Conservation (phyloP, 805 yeast species). For the Nakazawaea molendinolei region DNA sequence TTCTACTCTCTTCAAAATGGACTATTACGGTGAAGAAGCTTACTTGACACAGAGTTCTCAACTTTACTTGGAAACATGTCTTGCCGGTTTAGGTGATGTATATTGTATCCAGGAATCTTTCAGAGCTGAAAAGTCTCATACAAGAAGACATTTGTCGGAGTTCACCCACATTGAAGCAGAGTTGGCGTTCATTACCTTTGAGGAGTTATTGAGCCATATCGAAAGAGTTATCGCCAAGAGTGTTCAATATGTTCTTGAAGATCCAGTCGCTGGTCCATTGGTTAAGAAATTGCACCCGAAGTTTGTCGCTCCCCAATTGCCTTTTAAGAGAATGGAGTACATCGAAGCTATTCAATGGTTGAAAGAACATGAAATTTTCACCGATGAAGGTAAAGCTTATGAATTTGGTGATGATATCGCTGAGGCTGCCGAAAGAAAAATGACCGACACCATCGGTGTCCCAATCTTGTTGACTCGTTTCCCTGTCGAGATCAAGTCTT, state of each 20-base stretch:
- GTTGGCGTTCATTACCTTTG: slow-evolving; percentile 80
- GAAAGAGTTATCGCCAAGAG: slow-evolving; percentile 69
- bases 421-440: slow-evolving; percentile 98
- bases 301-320: slow-evolving; percentile 74
- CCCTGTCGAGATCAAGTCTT: slow-evolving; percentile 96
- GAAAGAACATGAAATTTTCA: slow-evolving; percentile 87
- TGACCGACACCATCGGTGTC: slow-evolving; percentile 91
- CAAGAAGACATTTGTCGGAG: slow-evolving; percentile 96
- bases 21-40: slow-evolving; percentile 96
- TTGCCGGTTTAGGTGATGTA: slow-evolving; percentile 95
- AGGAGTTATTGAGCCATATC: slow-evolving; percentile 78
- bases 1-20: slow-evolving; percentile 85
- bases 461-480: slow-evolving; percentile 90
- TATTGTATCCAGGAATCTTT: slow-evolving; percentile 97
- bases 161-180: slow-evolving; percentile 97
- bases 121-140: slow-evolving; percentile 98
- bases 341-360: slow-evolving; percentile 92
- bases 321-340: slow-evolving; percentile 90
- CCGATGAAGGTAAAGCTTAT: slow-evolving; percentile 92
- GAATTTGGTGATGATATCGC: slow-evolving; percentile 98
- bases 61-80: slow-evolving; percentile 90
- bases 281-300: slow-evolving; percentile 88
- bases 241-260: slow-evolving; percentile 73
- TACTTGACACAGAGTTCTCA: slow-evolving; percentile 95
- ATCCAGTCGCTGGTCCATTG: slow-evolving; percentile 88